Base-by-base conservation (phyloP, 1,284 basidiomycete species). In the Rhodotorula sp. region DNA sequence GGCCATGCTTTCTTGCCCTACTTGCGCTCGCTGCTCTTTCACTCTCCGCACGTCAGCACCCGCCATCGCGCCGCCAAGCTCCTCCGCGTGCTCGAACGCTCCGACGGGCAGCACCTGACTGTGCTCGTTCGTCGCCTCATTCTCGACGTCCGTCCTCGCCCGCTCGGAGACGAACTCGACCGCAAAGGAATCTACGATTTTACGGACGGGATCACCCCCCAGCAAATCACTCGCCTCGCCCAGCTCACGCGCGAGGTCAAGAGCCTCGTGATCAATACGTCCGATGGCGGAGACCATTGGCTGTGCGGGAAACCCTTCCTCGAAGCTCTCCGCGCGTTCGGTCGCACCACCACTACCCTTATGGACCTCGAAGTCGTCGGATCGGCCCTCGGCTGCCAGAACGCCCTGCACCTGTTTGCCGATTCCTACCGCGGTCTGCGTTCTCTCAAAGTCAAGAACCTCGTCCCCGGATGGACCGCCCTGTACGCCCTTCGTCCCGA, bases 11-110 rank as follows among this genome's bases (percentile, higher is more conserved):
- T 49, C 15, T 29, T 33, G 15, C 49, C 64, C 22, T 59, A 45
- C 46, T 7, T 60, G 17, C 64, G 58, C 37, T 60, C 64, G n/a
- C 62, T 64, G 33, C 30, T 64, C 26, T 64, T 64, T 48, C 20
- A 15, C 30, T 22, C 55, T 1, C 55, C 33, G 3, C 33, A 56
- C 44, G 45, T 66, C 59, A 30, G 44, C 1, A 48, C 29, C 17
- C 17, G n/a, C 10, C 6, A 24, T 2, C 51, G 65, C 22, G 59
- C 65, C 24, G 51, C 56, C 24, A 49, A 17, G 24, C 18, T 67
- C n/a, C 12, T 15, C 14, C 22, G 2, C 6, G 33, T 54, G 10
- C 60, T 67, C 5, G 8, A 33, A 6, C 53, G 51, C 51, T 26
- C 26, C 26, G 51, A 24, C 24, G 44, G 26, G 37, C 56, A 57